A percentile compares a stretch with the other conserved stretches of the same genome.
These are phyloP conservation scores for Suillus brevipes DNA, from an alignment of 768 basidiomycete genomes.

Conservation along the genomic window DNA sequence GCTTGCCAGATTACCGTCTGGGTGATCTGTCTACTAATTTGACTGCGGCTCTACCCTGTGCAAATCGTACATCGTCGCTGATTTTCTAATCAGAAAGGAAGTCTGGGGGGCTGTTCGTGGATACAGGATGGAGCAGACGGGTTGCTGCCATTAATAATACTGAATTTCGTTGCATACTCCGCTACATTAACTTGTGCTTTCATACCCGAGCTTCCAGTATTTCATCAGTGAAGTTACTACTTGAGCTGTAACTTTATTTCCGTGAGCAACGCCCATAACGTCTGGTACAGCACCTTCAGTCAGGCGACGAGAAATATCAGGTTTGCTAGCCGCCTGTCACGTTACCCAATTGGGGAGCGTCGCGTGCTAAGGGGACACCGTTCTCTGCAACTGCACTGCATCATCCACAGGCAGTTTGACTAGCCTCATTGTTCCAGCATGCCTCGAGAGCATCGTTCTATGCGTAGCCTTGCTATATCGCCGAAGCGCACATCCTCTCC, in stretches of 20 bases:
- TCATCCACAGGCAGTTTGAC: constrained; percentile 15
- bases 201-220: background rate
- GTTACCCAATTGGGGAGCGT: constrained; percentile 17
- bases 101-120: background rate
- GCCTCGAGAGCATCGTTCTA: constrained; percentile 56
- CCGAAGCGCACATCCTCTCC: constrained; percentile 48
- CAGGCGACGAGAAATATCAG: background rate
- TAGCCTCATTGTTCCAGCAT: constrained; percentile 28
- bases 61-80: background rate
- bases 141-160: background rate
- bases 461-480: constrained; percentile 54
- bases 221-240: background rate
- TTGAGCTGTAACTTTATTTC: constrained; percentile 1
- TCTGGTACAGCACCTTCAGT: background rate
- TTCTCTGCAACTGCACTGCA: constrained; percentile 11
- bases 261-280: background rate
- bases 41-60: background rate
- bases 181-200: background rate
- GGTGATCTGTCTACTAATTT: background rate
- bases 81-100: background rate
- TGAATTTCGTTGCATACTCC: constrained; percentile 1
- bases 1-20: background rate
- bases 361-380: constrained; percentile 3
- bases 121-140: background rate
- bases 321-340: background rate